Base-by-base conservation (phyloP, 805 yeast genomes). In the Isabelozyma gotoi region DNA sequence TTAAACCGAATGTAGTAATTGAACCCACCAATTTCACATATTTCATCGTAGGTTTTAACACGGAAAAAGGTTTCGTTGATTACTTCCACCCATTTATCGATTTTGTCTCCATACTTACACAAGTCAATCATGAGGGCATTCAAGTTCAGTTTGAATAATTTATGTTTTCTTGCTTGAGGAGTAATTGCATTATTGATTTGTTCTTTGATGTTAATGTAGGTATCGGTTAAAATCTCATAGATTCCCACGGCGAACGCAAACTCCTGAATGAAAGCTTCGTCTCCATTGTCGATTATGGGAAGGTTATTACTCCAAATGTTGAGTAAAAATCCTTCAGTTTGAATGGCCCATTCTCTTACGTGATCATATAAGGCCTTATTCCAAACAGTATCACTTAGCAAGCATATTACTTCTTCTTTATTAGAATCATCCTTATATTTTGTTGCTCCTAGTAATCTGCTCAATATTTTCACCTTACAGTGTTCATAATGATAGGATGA, bases 11-110 rank as follows among this genome's bases (percentile, higher is more conserved):
- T 50, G 5, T 29, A 45, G 7, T 38, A 31, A 3, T 39, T 27
- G 24, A 51, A 40, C 16, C 20, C 34, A 32, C 41, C 45, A 11
- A 21, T 20, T 1, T 38, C 36, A 5, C 41, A 36, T 11, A 18
- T 11, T 1, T 32, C 40, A 5, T 39, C 33, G 5, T 8, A 17
- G 12, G 18, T 32, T 8, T 14, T 29, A 3, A 40, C 18, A 6
- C 41, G 16, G 8, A 48, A 47, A 32, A 62, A 46, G 8, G 55
- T 44, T 21, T 61, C 66, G 2, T 64, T 62, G n/a, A 76, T 50
- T 11, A 71, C 38, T 1, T 49, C 42, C 2, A 59, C 44, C 91
- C 91, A 85, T 35, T 72, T 66, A 2, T 59, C 53, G 4, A 84
- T 56, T 43, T 80, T 68, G 17, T 65, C 71, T 5, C 65, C 63